These are phyloP conservation scores for Ulvella scutata DNA, from an alignment of 139 green algal species.

Conservation along the genomic window DNA sequence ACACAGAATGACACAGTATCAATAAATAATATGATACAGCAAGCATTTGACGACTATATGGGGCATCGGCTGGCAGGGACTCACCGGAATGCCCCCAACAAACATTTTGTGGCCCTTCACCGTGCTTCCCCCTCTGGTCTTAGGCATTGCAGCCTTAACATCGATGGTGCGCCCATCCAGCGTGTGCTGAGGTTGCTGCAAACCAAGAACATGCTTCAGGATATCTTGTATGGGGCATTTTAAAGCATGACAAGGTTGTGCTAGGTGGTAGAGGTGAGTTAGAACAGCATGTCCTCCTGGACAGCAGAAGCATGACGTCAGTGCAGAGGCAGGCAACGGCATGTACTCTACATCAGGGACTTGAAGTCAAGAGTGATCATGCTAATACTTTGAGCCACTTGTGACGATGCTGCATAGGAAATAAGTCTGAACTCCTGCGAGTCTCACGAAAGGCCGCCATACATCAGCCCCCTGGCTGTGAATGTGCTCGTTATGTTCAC, in stretches of 20 bases:
- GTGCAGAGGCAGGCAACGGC: not conserved
- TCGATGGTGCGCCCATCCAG: not conserved
- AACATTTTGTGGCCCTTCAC: not conserved
- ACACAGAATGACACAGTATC: not conserved
- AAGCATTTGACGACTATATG: not conserved
- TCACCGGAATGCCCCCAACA: not conserved
- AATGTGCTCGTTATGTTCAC: too few species aligned
- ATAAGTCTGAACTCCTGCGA: too few species aligned
- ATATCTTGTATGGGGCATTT: not conserved
- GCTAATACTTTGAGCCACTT: too few species aligned
- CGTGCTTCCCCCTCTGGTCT: not conserved
- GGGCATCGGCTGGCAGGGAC: not conserved
- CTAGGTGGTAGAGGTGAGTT: not conserved
- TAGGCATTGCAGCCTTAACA: not conserved
- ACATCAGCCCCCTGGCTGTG: too few species aligned
- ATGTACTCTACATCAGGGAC: not conserved
- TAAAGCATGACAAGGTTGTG: not conserved
- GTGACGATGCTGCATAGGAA: too few species aligned
- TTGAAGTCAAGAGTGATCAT: not conserved
- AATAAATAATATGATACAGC: too few species aligned
- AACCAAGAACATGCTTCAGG: not conserved
- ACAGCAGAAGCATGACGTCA: not conserved
- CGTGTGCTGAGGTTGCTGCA: not conserved
- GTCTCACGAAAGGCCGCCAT: too few species aligned
- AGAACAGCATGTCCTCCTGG: not conserved